Evolutionary conservation across 2,329 filamentous ascomycete genomes (phyloP), one percentile per base, ranked within the genome.

Genomic region (Cercospora zeae-maydis): DNA sequence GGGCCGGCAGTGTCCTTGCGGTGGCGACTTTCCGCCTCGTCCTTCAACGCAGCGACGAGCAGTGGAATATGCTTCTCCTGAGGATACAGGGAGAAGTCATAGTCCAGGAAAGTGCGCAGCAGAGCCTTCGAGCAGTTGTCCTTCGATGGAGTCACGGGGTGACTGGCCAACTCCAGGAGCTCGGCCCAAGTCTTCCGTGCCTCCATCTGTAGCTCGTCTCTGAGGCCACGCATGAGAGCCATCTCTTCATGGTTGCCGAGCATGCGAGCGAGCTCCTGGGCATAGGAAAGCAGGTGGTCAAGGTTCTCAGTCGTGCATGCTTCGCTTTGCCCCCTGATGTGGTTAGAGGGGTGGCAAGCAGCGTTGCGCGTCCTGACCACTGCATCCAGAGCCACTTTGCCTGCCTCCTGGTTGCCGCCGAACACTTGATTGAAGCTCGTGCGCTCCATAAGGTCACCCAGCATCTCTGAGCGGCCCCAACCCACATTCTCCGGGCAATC

Each of bases 171-270:
- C 34, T 16, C 34, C 36, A 21, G 21, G 27, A 57, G 34, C 21
- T 57, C 54, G 24, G 16, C 10, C 54, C 54, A 57, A 2, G 54
- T 42, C 13, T 57, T 57, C 13, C 34, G 34, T 42, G 54, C 54
- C 36, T 57, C 36, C 24, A 24, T n/a, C 45, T 53, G 33, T 47
- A 60, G 31, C 33, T 34, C 31, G 34, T 60, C 45, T 27, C 58
- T 47, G 45, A 39, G 58, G 4, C 19, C 33, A 13, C 49, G 45
- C 30, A 60, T 39, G 21, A 36, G 9, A 24, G 11, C 24, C 14
- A 16, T 14, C 19, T 39, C 10, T 47, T 53, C 31, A 13, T 31
- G 19, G 33, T 60, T 16, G n/a, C 58, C 58, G 19, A 60, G 47
- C 16, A 53, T 53, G 6, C 31, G 42, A 11, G 58, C 47, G 30